phyloP scores from a whole-genome alignment of 2,329 filamentous ascomycete genomes.

The Xylariaceae sp. region DNA sequence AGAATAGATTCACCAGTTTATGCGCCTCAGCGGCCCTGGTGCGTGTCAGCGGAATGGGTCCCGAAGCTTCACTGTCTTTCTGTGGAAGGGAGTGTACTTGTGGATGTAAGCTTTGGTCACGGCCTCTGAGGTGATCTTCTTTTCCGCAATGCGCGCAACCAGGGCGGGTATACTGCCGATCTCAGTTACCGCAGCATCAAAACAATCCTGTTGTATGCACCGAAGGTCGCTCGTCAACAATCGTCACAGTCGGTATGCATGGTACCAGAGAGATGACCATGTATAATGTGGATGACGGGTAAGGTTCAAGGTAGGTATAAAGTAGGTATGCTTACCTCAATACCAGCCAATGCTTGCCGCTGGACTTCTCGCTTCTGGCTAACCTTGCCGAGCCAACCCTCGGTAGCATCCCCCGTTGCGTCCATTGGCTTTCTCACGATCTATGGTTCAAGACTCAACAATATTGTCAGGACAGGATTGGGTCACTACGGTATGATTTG shows the following conservation, averaged over 20 bases:
- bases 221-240: neutral
- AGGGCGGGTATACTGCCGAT: slow-evolving; percentile 1
- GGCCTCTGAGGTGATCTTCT: slow-evolving; percentile 13
- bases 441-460: too few species aligned
- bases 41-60: neutral
- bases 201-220: neutral
- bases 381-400: slow-evolving; percentile 12
- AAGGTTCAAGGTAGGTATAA: too few species aligned
- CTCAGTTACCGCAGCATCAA: neutral
- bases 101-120: slow-evolving; percentile 16
- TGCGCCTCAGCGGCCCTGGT: neutral
- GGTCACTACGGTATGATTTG: too few species aligned
- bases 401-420: neutral
- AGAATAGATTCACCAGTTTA: slow-evolving; percentile 1
- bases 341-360: slow-evolving; percentile 6
- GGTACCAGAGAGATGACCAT: too few species aligned
- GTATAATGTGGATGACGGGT: too few species aligned
- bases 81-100: slow-evolving; percentile 5
- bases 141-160: slow-evolving; percentile 8
- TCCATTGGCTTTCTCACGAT: too few species aligned
- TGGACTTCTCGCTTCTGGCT: slow-evolving; percentile 12
- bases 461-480: too few species aligned
- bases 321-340: neutral
- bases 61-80: neutral
- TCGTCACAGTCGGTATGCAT: too few species aligned